Evolutionary conservation across 371 early-diverging fungal genomes (phyloP).

Genomic region (Mortierella sp.): DNA sequence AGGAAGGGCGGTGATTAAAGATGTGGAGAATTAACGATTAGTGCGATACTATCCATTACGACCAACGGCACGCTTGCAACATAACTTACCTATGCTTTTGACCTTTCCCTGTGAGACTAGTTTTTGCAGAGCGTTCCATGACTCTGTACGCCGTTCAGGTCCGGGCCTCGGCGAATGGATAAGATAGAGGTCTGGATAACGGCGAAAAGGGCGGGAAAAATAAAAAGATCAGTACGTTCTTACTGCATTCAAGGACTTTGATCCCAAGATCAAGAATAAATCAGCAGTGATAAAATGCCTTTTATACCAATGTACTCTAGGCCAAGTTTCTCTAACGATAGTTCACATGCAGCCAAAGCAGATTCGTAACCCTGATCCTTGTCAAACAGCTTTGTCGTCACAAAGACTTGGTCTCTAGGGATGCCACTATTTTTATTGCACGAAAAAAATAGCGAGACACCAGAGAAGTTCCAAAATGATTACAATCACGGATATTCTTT

Average conservation of each 20-base stretch:
- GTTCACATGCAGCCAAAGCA: conserved; percentile 62
- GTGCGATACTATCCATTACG: not conserved
- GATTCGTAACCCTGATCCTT: conserved; percentile 60
- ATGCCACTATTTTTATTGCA: conserved; percentile 53
- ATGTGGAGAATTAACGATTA: not conserved
- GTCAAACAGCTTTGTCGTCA: conserved; percentile 79
- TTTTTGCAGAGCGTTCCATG: conserved; percentile 67
- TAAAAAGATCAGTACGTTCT: not conserved
- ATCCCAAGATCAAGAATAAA: not conserved
- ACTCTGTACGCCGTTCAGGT: conserved; percentile 59
- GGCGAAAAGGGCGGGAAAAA: not conserved
- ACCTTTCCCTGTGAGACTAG: conserved; percentile 62
- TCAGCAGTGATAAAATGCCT: not conserved
- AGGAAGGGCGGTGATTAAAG: conserved; percentile 1
- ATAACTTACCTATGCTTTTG: conserved; percentile 63
- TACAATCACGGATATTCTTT: too few species aligned
- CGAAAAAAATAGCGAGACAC: not conserved
- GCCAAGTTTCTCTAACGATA: conserved; percentile 70
- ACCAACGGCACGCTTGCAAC: too few species aligned
- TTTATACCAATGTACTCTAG: conserved; percentile 72
- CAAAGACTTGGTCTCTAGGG: conserved; percentile 74
- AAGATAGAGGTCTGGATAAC: conserved; percentile 71
- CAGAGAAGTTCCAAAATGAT: too few species aligned
- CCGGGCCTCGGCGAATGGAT: conserved; percentile 79
- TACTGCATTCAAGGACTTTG: not conserved